Evolutionary conservation across 352 stramenopile species (phyloP), one percentile per base, ranked within the genome.

Genomic region (Phytopythium oedochilum): DNA sequence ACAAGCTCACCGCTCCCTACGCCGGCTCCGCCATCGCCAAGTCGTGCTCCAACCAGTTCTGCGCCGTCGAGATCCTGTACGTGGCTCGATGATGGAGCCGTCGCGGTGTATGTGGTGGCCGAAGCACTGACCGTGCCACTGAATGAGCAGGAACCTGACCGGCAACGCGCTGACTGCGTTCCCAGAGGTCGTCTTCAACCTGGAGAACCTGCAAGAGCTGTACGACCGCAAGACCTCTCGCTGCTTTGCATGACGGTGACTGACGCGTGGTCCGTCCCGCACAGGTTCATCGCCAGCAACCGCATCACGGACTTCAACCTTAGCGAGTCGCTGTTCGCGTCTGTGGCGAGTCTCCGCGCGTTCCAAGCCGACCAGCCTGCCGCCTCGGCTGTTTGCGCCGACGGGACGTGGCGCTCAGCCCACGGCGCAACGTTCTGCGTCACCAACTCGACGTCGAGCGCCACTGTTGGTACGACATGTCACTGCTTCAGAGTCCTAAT

Each of bases 241-340:
- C 35, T 20, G n/a, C n/a, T n/a, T n/a, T n/a, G n/a, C n/a, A n/a
- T n/a, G n/a, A n/a, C n/a, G n/a, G n/a, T n/a, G n/a, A n/a, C n/a
- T n/a, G n/a, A n/a, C n/a, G n/a, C n/a, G n/a, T n/a, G n/a, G n/a
- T n/a, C n/a, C n/a, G n/a, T n/a, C n/a, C n/a, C n/a, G n/a, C n/a
- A 42, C 23, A 67, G 57, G 26, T 65, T 64, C 48, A 71, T 68
- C 28, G 53, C 53, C 2, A 47, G 60, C 12, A 69, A 71, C 40
- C 34, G 58, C 4, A 66, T 73, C 25, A 65, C 64, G 11, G 57
- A 75, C 47, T 71, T 71, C 53, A 75, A 73, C 50, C 57, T 75
- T 20, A 67, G 56, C 22, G 54, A 56, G 28, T 49, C 63, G 20
- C 56, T 67, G 11, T 75, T 71, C 26, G 59, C 55, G n/a, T 40